Conservation (phyloP, 2,329 filamentous ascomycete species). For the Lecanosticta acicola region DNA sequence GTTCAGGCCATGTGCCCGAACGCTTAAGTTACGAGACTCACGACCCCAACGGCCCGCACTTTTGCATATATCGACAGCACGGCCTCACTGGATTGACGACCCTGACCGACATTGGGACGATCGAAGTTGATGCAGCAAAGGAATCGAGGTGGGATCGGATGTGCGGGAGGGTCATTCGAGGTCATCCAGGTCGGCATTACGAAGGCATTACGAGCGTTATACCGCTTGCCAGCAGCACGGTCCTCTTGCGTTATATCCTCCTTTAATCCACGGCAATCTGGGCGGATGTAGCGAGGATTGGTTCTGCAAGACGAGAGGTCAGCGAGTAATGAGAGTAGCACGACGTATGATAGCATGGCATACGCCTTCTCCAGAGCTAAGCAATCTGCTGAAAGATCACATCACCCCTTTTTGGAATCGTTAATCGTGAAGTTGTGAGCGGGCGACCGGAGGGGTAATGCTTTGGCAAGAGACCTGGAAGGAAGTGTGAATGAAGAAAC, state of each 20-base stretch:
- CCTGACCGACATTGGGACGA: slow-evolving; percentile 25
- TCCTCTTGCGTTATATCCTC: background rate
- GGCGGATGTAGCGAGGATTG: background rate
- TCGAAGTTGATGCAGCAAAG: slow-evolving; percentile 19
- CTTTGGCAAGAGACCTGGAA: too few species aligned
- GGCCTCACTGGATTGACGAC: slow-evolving; percentile 29
- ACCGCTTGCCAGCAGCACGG: background rate
- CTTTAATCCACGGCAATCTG: background rate
- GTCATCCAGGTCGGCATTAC: slow-evolving; percentile 11
- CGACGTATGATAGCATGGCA: background rate
- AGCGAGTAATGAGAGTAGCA: too few species aligned
- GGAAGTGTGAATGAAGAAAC: too few species aligned
- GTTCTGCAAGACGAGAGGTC: background rate
- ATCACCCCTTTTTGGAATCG: background rate
- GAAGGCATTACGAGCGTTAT: background rate
- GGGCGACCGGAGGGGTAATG: too few species aligned
- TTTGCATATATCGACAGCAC: slow-evolving; percentile 25
- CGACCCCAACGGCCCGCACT: slow-evolving; percentile 19
- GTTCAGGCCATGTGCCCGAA: slow-evolving; percentile 92
- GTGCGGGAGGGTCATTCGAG: slow-evolving; percentile 7
- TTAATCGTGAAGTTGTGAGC: background rate
- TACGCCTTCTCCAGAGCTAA: background rate
- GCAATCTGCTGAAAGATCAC: background rate
- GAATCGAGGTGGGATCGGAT: slow-evolving; percentile 9
- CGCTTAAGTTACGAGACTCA: slow-evolving; percentile 42